Base-by-base conservation (phyloP, 1,139 yeast species). In the Sugiyamaella japonica region DNA sequence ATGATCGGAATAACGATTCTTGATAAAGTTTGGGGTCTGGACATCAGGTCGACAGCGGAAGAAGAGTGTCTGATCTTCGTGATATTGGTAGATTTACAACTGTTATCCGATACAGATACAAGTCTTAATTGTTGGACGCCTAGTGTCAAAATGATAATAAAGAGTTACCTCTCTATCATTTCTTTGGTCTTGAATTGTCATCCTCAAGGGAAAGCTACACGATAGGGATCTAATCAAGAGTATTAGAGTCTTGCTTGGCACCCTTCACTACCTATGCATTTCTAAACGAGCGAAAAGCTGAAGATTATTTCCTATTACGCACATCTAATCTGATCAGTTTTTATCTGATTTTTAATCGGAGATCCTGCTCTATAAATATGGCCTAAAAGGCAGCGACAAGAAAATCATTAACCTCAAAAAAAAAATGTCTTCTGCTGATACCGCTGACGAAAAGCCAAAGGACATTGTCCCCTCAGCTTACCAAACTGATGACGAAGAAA, bases 401-500 rank as follows among this genome's bases (percentile, higher is more conserved):
- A 16, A 43, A 13, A 43, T 20, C 17, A 31, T 7, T 8, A 9
- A 28, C 2, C 25, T 31, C 17, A 5, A 36, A 36, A 20, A 20
- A 20, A 2, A 20, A 36, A 45, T 45, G 49, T 25, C 38, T 34
- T 5, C 23, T 2, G 15, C 34, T 8, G 23, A 32, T 44, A 32
- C 48, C 13, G 17, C 36, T 36, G 49, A 45, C 7, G 49, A 36
- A 36, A 45, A 45, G 42, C 37, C 49, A n/a, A 45, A 25, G 32
- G 42, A 36, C 34, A 25, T 10, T 6, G 32, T 34, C 23, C 16
- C 15, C 17, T 3, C 41, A 2, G 17, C 25, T 17, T 34, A 28
- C 15, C 31, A 13, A 29, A 3, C 48, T n/a, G 12, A 45, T 28
- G 41, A 12, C 12, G 32, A 15, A 7, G 23, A 20, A n/a, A 39